Evolutionary conservation across 768 basidiomycete species (phyloP).

Genomic region (Fistulinella prunicolor): DNA sequence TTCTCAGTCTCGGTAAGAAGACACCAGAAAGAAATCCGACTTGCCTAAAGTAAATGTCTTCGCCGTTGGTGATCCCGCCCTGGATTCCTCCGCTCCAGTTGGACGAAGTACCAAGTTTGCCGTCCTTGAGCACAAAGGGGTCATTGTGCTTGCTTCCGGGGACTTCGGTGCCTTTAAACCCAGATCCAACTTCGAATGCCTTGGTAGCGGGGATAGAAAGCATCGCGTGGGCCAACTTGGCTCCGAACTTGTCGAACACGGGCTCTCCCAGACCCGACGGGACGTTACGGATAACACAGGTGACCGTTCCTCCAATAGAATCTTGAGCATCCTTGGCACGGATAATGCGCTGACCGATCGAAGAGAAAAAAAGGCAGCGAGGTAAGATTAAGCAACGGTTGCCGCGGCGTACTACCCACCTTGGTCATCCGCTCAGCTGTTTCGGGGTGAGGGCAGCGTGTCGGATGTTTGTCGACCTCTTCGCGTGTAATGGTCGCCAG

Average conservation of each 20-base stretch:
- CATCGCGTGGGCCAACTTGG: conserved; percentile 95
- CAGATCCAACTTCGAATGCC: conserved; percentile 96
- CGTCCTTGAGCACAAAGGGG: conserved; percentile 67
- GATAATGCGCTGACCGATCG: conserved; percentile 70
- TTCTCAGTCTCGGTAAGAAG: too few species aligned
- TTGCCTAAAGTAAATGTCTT: conserved; percentile 95
- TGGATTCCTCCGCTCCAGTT: conserved; percentile 99
- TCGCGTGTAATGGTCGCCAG: conserved; percentile 78
- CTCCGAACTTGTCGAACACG: conserved; percentile 98
- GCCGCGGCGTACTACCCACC: conserved; percentile 38
- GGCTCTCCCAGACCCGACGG: conserved; percentile 95
- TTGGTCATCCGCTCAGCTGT: conserved; percentile 90
- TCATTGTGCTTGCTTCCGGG: conserved; percentile 95
- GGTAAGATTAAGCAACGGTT: conserved; percentile 35
- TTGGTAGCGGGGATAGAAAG: conserved; percentile 98
- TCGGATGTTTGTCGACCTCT: conserved; percentile 82
- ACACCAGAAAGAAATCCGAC: conserved; percentile 17
- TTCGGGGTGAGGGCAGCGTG: conserved; percentile 86
- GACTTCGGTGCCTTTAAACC: conserved; percentile 92
- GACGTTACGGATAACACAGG: conserved; percentile 89
- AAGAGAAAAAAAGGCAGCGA: conserved; percentile 4
- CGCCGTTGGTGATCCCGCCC: conserved; percentile 96
- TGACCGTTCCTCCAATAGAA: conserved; percentile 98
- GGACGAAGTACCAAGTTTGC: conserved; percentile 75
- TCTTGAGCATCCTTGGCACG: conserved; percentile 88